Evolutionary conservation across 108 stramenopile genomes (phyloP).

Genomic region (Discostella stelligeroides): DNA sequence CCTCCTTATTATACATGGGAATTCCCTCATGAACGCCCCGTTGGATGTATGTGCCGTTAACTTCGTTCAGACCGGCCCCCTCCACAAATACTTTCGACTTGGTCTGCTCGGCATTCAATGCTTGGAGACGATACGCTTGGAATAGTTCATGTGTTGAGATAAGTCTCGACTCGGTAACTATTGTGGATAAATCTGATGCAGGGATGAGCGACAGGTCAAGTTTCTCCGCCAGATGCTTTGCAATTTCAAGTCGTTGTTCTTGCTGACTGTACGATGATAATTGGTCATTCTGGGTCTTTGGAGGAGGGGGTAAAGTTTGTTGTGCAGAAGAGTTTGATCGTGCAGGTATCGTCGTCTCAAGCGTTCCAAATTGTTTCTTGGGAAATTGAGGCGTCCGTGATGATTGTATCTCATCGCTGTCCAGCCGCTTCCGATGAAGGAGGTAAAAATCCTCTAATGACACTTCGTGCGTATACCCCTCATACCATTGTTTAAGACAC

Average conservation of each 20-base stretch:
- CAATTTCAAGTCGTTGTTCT: conserved; percentile 29
- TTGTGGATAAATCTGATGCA: conserved; percentile 40
- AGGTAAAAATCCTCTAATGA: conserved; percentile 7
- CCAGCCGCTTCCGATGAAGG: conserved; percentile 17
- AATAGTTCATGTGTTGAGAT: conserved; percentile 35
- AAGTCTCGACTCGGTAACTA: conserved; percentile 34
- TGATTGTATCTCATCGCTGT: conserved; percentile 6
- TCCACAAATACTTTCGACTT: conserved; percentile 63
- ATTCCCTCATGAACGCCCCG: conserved; percentile 67
- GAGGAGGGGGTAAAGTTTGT: neutral
- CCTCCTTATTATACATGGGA: conserved; percentile 63
- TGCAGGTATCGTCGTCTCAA: too few species aligned
- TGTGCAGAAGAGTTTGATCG: neutral
- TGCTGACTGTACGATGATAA: conserved; percentile 15
- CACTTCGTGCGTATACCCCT: conserved; percentile 32
- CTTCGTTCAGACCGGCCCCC: conserved; percentile 73
- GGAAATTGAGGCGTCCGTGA: conserved; percentile 11
- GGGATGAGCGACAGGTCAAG: conserved; percentile 47
- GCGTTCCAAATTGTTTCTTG: neutral
- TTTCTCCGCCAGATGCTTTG: conserved; percentile 32
- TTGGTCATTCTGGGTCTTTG: conserved; percentile 16
- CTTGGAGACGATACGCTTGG: conserved; percentile 46
- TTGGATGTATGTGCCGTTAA: conserved; percentile 78
- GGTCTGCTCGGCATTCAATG: conserved; percentile 47
- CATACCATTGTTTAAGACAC: conserved; percentile 39